Conservation (phyloP, 495 filamentous ascomycete genomes). For the Darksidea phi region DNA sequence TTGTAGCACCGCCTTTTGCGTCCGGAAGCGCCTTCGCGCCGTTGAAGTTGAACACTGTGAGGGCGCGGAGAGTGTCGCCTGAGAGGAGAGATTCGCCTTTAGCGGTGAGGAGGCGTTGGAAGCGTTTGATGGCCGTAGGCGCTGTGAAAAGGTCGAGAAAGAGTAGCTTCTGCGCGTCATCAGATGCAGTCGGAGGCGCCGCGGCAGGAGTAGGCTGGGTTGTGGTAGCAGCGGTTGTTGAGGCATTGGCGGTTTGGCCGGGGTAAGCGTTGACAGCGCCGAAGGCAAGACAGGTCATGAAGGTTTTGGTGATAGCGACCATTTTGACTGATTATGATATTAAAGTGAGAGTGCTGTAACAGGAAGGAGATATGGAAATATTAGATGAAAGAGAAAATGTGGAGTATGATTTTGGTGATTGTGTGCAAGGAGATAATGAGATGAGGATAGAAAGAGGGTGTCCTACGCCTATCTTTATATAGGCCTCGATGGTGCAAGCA, state of each 20-base stretch:
- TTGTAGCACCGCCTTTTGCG: constrained; percentile 23
- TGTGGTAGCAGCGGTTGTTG: constrained; percentile 3
- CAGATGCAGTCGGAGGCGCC: background rate
- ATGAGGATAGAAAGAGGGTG: constrained; percentile 6
- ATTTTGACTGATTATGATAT: constrained; percentile 23
- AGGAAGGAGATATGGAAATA: constrained; percentile 18
- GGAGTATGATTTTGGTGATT: constrained; percentile 14
- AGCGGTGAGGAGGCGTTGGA: constrained; percentile 29
- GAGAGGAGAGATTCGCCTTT: constrained; percentile 23
- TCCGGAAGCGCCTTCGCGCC: constrained; percentile 9
- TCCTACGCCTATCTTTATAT: constrained; percentile 7
- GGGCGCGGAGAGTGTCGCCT: constrained; percentile 15
- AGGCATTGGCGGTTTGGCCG: background rate
- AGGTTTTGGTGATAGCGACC: constrained; percentile 20
- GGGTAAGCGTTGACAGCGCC: constrained; percentile 18
- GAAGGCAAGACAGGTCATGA: constrained; percentile 32
- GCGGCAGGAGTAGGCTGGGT: background rate
- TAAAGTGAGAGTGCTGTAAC: constrained; percentile 26
- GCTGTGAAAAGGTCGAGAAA: constrained; percentile 15
- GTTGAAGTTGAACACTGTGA: constrained; percentile 40
- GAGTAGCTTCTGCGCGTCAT: background rate
- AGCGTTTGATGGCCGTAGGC: constrained; percentile 32
- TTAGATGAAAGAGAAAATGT: constrained; percentile 7
- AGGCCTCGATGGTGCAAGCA: background rate
- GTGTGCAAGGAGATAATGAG: constrained; percentile 19